Conservation (phyloP, 306 rosid species). For the Begonia masoniana region DNA sequence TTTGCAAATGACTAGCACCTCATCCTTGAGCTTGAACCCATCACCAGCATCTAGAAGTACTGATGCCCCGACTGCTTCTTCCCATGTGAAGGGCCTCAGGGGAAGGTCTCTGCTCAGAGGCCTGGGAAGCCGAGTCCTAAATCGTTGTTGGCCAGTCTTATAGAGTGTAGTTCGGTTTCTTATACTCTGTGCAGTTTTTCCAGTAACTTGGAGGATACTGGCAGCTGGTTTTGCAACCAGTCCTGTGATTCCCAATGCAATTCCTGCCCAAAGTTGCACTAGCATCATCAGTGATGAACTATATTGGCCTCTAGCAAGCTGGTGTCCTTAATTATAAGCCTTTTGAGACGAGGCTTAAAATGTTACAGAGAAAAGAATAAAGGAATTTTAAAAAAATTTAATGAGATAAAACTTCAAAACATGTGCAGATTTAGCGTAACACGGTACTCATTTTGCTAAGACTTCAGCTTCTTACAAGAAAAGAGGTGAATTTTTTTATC, state of each 20-base stretch:
- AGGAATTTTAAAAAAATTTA: too few relatives aligned
- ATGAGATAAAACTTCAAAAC: too few relatives aligned
- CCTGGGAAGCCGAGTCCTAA: constrained; percentile 69
- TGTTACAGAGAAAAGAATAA: too few relatives aligned
- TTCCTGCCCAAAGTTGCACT: constrained; percentile 29
- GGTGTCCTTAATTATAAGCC: too few relatives aligned
- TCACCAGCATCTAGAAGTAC: constrained; percentile 54
- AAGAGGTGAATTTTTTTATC: too few relatives aligned
- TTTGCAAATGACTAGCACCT: constrained; percentile 61
- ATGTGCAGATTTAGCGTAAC: too few relatives aligned
- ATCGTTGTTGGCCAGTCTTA: constrained; percentile 39
- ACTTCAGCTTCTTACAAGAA: too few relatives aligned
- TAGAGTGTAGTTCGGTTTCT: constrained; percentile 79
- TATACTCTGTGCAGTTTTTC: constrained; percentile 83
- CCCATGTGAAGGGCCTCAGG: constrained; percentile 79
- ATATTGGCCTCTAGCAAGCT: too few relatives aligned
- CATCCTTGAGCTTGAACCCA: constrained; percentile 53
- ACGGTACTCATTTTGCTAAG: too few relatives aligned
- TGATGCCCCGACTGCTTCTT: constrained; percentile 71
- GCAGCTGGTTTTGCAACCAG: constrained; percentile 94
- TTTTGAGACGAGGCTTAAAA: too few relatives aligned
- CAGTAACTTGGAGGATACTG: constrained; percentile 92
- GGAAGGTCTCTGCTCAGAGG: constrained; percentile 49
- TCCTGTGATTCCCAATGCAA: constrained; percentile 82
- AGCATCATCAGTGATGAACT: too few relatives aligned